These are phyloP conservation scores for Botrytis aclada DNA, from an alignment of 2,329 filamentous ascomycete species.

Conservation along the genomic window DNA sequence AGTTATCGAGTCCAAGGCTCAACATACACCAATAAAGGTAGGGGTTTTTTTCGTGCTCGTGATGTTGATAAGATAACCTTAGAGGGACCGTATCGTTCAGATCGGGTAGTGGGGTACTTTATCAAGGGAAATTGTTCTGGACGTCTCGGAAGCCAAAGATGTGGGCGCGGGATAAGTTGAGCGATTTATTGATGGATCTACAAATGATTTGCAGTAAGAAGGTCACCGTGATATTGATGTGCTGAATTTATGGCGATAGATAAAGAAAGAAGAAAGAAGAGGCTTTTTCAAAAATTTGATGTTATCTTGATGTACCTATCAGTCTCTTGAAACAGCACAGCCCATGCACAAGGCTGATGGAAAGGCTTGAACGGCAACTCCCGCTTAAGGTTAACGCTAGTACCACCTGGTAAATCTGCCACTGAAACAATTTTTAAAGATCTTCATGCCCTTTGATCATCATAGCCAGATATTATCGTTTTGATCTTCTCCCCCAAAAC, in stretches of 20 bases:
- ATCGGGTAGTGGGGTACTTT: conserved; percentile 8
- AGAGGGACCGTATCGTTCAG: conserved; percentile 10
- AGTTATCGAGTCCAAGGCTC: conserved; percentile 7
- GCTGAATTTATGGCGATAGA: neutral
- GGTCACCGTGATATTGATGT: neutral
- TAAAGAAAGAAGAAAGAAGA: neutral
- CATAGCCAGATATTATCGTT: neutral
- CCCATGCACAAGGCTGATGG: neutral
- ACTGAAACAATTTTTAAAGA: neutral
- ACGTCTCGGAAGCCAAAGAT: neutral
- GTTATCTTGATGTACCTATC: neutral
- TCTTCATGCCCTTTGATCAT: neutral
- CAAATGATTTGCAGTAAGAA: neutral
- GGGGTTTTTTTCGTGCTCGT: conserved; percentile 1
- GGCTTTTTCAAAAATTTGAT: neutral
- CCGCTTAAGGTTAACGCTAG: conserved; percentile 4
- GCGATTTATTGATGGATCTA: neutral
- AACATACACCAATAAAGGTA: neutral
- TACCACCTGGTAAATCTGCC: neutral
- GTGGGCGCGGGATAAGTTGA: neutral
- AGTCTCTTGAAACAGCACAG: neutral
- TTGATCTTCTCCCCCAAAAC: neutral
- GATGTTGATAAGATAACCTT: conserved; percentile 16
- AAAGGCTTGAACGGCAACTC: conserved; percentile 10
- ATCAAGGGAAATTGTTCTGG: neutral